Base-by-base conservation (phyloP, 805 yeast genomes). In the Lachancea quebecensis region DNA sequence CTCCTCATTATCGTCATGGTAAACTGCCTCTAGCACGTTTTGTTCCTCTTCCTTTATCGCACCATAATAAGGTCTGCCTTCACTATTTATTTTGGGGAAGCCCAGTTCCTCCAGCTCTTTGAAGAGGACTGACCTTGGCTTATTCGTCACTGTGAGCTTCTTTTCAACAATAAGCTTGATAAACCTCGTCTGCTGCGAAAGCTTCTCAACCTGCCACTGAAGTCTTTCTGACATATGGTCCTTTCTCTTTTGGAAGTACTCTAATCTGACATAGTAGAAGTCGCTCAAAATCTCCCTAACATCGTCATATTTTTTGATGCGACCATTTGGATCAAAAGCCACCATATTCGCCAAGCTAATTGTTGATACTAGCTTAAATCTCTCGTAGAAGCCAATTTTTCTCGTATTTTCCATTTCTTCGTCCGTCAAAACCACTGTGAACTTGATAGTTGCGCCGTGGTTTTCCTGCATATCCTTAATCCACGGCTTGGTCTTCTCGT, bases 391-490 rank as follows among this genome's bases (percentile, higher is more conserved):
- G 0, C 99, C 99, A 18, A 83, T 76, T 42, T 72, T 72, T 50
- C 74, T 69, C 0, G 95, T 76, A 56, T 86, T 85, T 18, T 68
- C 74, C 98, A 93, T 91, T 60, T 91, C 96, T 39, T 81, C 91
- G 43, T 74, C 76, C 10, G 81, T 68, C 51, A 93, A 67, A 31
- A 79, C 86, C 27, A 93, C 78, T 25, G 86, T 79, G 58, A 93
- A 93, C 50, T 81, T 78, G 51, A 93, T 81, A 35, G 81, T 83
- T 46, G 79, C 72, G 14, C 88, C 85, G 64, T 93, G 99, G 62
- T 91, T 96, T 60, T 93, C 99, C 54, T 83, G 88, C 81, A 90
- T 78, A 65, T 91, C 97, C 54, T 87, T 90, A 50, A 91, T 88
- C 95, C 97, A 91, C 18, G 89, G 78, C 47, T 73, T 73, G 14